Conservation (phyloP, 805 yeast species). For the Candida gorgasii region DNA sequence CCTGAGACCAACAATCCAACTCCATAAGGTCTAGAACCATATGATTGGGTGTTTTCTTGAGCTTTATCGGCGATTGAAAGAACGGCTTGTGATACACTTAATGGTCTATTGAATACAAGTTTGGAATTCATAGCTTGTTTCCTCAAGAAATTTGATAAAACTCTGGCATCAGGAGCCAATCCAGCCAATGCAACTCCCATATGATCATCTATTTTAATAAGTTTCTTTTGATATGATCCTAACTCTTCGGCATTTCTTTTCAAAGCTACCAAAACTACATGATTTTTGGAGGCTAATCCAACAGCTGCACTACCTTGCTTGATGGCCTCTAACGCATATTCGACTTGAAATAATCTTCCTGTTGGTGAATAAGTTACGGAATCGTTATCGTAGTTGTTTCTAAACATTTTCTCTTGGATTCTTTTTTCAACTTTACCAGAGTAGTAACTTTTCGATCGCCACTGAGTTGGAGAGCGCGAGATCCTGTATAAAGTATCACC, state of each 20-base stretch:
- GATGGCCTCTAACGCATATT: constrained; percentile 91
- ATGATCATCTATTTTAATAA: constrained; percentile 89
- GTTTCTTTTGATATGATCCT: constrained; percentile 94
- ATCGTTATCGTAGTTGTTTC: constrained; percentile 98
- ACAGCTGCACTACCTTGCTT: constrained; percentile 98
- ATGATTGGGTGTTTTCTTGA: constrained; percentile 91
- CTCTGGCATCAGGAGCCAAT: constrained; percentile 97
- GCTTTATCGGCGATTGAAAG: constrained; percentile 92
- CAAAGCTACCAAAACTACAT: constrained; percentile 90
- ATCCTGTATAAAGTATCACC: constrained; percentile 3
- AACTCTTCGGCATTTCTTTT: constrained; percentile 96
- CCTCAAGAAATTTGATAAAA: constrained; percentile 82
- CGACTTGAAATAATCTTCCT: constrained; percentile 86
- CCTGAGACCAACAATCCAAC: constrained; percentile 93
- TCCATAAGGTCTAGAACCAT: constrained; percentile 97
- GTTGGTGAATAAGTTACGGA: constrained; percentile 97
- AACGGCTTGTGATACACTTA: constrained; percentile 82
- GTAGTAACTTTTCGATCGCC: constrained; percentile 1
- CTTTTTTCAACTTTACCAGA: neutral
- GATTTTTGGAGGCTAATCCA: constrained; percentile 81
- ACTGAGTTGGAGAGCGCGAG: constrained; percentile 2
- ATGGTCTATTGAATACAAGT: constrained; percentile 81
- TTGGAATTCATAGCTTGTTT: constrained; percentile 88
- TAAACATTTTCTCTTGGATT: no score
- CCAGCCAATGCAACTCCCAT: constrained; percentile 96